Evolutionary conservation across 257 asterid genomes (phyloP).

Genomic region (Solanum tarijense): DNA sequence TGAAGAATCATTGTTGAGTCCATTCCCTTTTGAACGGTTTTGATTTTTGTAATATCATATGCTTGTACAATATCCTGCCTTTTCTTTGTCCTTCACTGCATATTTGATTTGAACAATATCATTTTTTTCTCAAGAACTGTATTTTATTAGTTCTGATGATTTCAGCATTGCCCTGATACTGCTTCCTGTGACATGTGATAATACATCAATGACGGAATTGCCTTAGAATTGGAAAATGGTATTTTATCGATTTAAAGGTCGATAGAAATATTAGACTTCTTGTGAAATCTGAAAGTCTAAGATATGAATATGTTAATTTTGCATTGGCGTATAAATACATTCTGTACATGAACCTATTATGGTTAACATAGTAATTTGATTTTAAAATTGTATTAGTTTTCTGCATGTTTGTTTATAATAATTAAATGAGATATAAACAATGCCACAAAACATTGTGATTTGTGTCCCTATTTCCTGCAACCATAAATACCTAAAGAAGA

Average conservation of each 20-base stretch:
- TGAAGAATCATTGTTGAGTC: constrained; percentile 73
- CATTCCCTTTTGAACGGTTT: constrained; percentile 39
- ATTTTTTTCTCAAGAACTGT: background rate
- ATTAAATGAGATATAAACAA: background rate
- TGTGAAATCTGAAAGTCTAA: background rate
- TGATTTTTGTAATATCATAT: constrained; percentile 12
- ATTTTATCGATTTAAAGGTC: background rate
- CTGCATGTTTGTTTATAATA: background rate
- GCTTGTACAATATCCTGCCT: background rate
- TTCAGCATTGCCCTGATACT: background rate
- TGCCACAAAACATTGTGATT: too few species aligned
- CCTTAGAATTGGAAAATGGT: background rate
- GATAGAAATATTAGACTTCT: background rate
- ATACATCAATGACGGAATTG: background rate
- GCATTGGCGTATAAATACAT: background rate
- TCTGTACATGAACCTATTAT: too few species aligned
- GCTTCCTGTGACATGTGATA: background rate
- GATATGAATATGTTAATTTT: background rate
- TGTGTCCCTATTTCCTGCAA: too few species aligned
- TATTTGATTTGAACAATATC: background rate
- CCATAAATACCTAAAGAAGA: background rate
- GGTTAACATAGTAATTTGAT: too few species aligned
- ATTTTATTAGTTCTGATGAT: background rate
- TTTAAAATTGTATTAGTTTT: too few species aligned
- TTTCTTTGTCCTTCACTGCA: background rate